Conservation (phyloP, 257 asterid genomes). For the Solanum rostratum region DNA sequence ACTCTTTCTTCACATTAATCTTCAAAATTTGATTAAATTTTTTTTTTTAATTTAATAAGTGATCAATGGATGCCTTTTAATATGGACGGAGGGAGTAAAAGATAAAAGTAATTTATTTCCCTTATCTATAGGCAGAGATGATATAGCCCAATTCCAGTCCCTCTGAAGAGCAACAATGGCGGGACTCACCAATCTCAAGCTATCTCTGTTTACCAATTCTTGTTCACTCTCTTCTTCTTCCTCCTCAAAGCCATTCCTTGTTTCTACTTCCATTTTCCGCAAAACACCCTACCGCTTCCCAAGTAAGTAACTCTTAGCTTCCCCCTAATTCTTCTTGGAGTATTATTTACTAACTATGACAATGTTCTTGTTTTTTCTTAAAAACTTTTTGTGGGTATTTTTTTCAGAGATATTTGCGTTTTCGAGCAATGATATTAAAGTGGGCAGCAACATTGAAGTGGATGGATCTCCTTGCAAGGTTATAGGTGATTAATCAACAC, state of each 20-base stretch:
- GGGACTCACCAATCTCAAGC: slow-evolving; percentile 44
- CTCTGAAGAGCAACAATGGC: slow-evolving; percentile 33
- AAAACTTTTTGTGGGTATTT: background rate
- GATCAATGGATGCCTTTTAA: no score
- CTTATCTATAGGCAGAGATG: background rate
- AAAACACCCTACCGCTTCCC: slow-evolving; percentile 32
- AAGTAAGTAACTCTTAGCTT: slow-evolving; percentile 6
- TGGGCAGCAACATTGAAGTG: slow-evolving; percentile 84
- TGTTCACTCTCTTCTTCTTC: slow-evolving; percentile 24
- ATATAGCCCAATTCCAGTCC: background rate
- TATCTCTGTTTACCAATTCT: slow-evolving; percentile 22
- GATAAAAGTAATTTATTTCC: background rate
- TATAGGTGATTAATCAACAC: slow-evolving; percentile 29
- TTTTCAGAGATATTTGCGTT: slow-evolving; percentile 51
- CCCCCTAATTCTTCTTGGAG: background rate
- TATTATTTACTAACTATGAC: background rate
- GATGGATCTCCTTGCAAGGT: slow-evolving; percentile 93
- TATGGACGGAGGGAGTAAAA: no score
- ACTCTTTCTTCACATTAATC: no score
- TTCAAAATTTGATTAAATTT: no score
- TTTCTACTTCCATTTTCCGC: slow-evolving; percentile 19
- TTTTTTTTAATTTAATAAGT: no score
- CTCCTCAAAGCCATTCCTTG: slow-evolving; percentile 14
- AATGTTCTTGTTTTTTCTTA: background rate
- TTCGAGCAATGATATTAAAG: slow-evolving; percentile 90